Conservation (phyloP, 495 filamentous ascomycete genomes). For the Penicillium crystallinum region DNA sequence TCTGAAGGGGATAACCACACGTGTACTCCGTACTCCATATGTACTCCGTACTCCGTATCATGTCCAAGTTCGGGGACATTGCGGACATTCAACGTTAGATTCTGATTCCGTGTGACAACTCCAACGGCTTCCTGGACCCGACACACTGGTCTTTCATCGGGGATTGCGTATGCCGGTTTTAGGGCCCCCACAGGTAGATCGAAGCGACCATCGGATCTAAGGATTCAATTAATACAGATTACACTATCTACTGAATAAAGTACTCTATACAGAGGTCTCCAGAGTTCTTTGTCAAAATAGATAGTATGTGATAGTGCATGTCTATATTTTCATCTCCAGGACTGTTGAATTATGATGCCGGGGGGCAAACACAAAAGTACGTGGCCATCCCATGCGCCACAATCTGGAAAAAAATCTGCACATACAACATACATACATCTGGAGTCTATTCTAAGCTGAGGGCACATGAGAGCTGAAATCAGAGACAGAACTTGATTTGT, state of each 20-base stretch:
- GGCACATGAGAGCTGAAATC: no score
- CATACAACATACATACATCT: neutral
- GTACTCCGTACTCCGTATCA: no score
- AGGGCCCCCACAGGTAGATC: neutral
- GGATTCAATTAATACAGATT: neutral
- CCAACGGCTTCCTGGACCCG: neutral
- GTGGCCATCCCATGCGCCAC: conserved; percentile 4
- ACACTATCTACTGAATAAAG: no score
- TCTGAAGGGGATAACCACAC: neutral
- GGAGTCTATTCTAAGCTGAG: no score
- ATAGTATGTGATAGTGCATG: neutral
- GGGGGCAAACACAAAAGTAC: neutral
- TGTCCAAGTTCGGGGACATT: no score
- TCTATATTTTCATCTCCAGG: no score
- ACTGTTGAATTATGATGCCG: no score
- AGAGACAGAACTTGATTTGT: no score
- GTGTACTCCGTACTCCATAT: neutral
- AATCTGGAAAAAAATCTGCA: neutral
- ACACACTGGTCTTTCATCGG: neutral
- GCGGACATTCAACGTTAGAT: no score
- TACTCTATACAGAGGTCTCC: no score
- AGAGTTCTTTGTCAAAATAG: neutral
- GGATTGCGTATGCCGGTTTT: neutral
- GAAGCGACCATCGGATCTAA: neutral
- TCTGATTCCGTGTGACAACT: conserved; percentile 8